Evolutionary conservation across 768 basidiomycete genomes (phyloP).

Genomic region (Ramaria rubella): DNA sequence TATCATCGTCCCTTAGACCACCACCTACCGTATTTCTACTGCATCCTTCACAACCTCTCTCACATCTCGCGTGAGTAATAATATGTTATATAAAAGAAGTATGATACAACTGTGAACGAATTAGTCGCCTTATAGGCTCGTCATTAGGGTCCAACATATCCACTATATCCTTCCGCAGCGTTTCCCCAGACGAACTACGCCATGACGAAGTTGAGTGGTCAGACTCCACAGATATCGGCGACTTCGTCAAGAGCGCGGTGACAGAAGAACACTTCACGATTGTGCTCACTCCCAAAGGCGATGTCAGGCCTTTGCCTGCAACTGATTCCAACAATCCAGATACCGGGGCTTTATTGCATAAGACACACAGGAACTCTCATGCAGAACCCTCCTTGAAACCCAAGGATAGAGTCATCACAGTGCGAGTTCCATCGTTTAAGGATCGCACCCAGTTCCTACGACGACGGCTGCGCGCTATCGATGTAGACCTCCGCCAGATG

Average conservation of each 20-base stretch:
- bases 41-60: slow-evolving; percentile 63
- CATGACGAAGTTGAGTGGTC: slow-evolving; percentile 44
- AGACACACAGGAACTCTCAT: no score
- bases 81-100: background rate
- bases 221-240: slow-evolving; percentile 55
- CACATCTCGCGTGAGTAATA: slow-evolving; percentile 43
- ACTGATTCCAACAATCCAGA: background rate
- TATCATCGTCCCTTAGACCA: slow-evolving; percentile 11
- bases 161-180: slow-evolving; percentile 40
- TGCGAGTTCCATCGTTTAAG: slow-evolving; percentile 57
- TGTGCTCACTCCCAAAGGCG: slow-evolving; percentile 21
- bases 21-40: slow-evolving; percentile 52
- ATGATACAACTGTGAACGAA: no score
- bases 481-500: slow-evolving; percentile 41
- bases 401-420: slow-evolving; percentile 32
- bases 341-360: no score
- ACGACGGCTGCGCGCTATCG: slow-evolving; percentile 37
- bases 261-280: slow-evolving; percentile 49
- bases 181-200: slow-evolving; percentile 19
- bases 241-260: slow-evolving; percentile 60
- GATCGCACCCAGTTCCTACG: slow-evolving; percentile 56
- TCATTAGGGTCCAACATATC: slow-evolving; percentile 29
- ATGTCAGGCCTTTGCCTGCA: background rate
- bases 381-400: slow-evolving; percentile 9
- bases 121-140: slow-evolving; percentile 16